phyloP scores from a whole-genome alignment of 2,329 filamentous ascomycete species.

The Xylariales sp. region DNA sequence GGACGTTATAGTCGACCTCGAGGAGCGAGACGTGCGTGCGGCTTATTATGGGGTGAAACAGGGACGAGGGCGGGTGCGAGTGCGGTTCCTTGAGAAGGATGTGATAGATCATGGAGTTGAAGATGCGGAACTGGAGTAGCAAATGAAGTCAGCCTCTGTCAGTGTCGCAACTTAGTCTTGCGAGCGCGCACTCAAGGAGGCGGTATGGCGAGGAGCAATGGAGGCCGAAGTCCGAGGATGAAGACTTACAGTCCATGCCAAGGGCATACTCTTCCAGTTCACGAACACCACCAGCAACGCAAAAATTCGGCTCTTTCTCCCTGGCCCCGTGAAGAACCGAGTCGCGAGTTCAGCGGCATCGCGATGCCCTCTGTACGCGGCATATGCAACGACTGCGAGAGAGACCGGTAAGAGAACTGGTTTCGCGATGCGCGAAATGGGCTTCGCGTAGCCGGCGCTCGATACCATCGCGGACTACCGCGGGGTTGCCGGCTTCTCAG shows the following conservation, averaged over 20 bases:
- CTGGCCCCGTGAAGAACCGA: slow-evolving; percentile 49
- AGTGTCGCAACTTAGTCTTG: background rate
- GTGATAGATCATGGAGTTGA: slow-evolving; percentile 53
- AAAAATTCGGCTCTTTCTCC: slow-evolving; percentile 47
- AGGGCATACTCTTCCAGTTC: slow-evolving; percentile 71
- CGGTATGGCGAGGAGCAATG: background rate
- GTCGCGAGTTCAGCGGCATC: slow-evolving; percentile 35
- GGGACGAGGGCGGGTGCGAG: slow-evolving; percentile 52
- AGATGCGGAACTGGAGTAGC: slow-evolving; percentile 53
- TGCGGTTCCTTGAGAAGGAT: slow-evolving; percentile 44
- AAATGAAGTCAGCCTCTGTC: background rate
- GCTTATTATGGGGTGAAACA: slow-evolving; percentile 70
- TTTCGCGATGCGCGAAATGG: slow-evolving; percentile 17
- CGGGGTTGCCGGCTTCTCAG: no score
- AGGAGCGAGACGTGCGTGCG: slow-evolving; percentile 62
- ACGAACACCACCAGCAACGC: slow-evolving; percentile 51
- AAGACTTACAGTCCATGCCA: slow-evolving; percentile 67
- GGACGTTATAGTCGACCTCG: slow-evolving; percentile 82
- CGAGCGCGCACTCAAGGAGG: background rate
- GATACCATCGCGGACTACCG: slow-evolving; percentile 21
- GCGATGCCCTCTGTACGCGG: slow-evolving; percentile 33
- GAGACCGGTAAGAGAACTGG: slow-evolving; percentile 39
- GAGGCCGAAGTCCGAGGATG: no score
- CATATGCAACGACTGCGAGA: slow-evolving; percentile 41
- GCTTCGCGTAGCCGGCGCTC: slow-evolving; percentile 16